A percentile compares a stretch with the other conserved stretches of the same genome.
Evolutionary conservation across 164 flowering plant genomes (phyloP).

Genomic region (Cinnamomum micranthum): DNA sequence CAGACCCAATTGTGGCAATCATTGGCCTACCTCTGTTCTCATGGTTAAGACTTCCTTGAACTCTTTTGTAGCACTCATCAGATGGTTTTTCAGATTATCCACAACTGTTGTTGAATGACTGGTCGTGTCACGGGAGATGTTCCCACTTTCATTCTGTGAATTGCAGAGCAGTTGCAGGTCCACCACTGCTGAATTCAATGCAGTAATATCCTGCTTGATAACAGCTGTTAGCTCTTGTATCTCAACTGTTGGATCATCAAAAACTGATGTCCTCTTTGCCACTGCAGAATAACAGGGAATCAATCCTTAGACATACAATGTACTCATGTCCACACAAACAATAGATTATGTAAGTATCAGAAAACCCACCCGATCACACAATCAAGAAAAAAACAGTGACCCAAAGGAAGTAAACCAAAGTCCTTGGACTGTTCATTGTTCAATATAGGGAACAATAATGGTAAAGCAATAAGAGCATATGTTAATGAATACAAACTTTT

Average conservation of each 20-base stretch:
- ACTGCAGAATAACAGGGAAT: constrained; percentile 38
- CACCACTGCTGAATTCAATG: constrained; percentile 84
- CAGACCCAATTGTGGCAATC: not conserved
- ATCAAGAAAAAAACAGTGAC: no score
- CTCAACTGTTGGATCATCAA: constrained; percentile 93
- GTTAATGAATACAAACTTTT: no score
- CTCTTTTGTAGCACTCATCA: constrained; percentile 94
- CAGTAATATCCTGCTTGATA: constrained; percentile 95
- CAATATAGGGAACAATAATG: no score
- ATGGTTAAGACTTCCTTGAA: constrained; percentile 97
- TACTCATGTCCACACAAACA: not conserved
- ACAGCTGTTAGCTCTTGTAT: constrained; percentile 94
- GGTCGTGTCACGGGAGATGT: constrained; percentile 70
- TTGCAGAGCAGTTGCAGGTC: constrained; percentile 84
- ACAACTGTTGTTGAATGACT: constrained; percentile 92
- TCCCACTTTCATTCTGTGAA: constrained; percentile 72
- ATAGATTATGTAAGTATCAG: no score
- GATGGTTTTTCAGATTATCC: constrained; percentile 82
- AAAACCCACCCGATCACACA: no score
- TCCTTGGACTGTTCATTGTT: no score
- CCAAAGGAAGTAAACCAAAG: no score
- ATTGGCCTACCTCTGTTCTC: constrained; percentile 76
- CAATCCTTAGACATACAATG: not conserved
- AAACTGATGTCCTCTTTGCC: constrained; percentile 98
- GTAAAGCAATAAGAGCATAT: no score